phyloP scores from a whole-genome alignment of 2,329 filamentous ascomycete species.

The Gaeumannomyces tritici region DNA sequence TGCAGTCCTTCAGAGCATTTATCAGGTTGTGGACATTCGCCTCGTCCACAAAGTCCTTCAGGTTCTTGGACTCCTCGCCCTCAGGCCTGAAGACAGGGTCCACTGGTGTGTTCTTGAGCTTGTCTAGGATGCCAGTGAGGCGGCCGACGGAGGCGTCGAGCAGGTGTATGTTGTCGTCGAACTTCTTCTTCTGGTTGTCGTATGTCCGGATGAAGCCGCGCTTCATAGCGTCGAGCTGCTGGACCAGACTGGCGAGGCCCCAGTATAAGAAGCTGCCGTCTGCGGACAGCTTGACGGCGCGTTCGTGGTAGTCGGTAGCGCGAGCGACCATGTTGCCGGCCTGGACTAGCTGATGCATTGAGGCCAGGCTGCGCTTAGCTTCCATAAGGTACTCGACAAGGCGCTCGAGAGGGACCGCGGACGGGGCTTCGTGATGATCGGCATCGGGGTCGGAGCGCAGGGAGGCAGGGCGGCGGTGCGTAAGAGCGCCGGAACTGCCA shows the following conservation, averaged over 20 bases:
- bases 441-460: slow-evolving; percentile 16
- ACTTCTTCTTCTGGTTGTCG: slow-evolving; percentile 48
- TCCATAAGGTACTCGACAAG: slow-evolving; percentile 78
- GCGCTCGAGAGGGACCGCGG: slow-evolving; percentile 52
- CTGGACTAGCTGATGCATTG: slow-evolving; percentile 72
- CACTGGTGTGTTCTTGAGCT: slow-evolving; percentile 54
- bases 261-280: slow-evolving; percentile 58
- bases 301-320: slow-evolving; percentile 67
- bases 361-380: slow-evolving; percentile 78
- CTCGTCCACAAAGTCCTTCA: slow-evolving; percentile 72
- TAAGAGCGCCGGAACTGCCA: background rate
- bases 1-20: slow-evolving; percentile 58
- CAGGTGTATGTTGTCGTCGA: slow-evolving; percentile 49
- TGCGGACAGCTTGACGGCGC: slow-evolving; percentile 64
- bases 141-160: slow-evolving; percentile 59
- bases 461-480: background rate
- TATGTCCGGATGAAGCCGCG: slow-evolving; percentile 44
- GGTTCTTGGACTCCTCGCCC: slow-evolving; percentile 47
- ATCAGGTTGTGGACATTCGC: slow-evolving; percentile 56
- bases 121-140: slow-evolving; percentile 56
- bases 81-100: slow-evolving; percentile 52
- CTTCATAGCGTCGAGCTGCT: slow-evolving; percentile 40
- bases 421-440: slow-evolving; percentile 20
- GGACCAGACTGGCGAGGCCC: slow-evolving; percentile 48
- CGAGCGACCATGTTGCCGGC: slow-evolving; percentile 78